Percentiles rank a stretch among this genome's conserved stretches.
These are phyloP conservation scores for Cyamopsis tetragonoloba DNA, from an alignment of 306 rosid species.

Conservation along the genomic window DNA sequence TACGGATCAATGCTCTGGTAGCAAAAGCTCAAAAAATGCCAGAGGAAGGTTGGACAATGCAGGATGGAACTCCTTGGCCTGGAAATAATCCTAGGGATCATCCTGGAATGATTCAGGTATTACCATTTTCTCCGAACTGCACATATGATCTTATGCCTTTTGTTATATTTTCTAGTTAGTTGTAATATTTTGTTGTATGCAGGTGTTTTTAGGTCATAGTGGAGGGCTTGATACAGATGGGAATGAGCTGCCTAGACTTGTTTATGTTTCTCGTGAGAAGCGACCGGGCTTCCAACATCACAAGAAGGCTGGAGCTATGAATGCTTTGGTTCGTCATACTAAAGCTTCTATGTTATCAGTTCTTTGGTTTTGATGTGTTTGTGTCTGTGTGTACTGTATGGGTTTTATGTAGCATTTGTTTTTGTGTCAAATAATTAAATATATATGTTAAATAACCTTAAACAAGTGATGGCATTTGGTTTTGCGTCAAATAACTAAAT, in stretches of 20 bases:
- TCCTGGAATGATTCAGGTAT: conserved; percentile 99
- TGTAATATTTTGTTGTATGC: conserved; percentile 29
- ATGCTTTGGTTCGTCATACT: conserved; percentile 81
- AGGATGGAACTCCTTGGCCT: conserved; percentile 99
- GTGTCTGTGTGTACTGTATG: not conserved
- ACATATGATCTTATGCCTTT: not conserved
- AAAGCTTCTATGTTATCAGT: conserved; percentile 4
- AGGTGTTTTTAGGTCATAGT: conserved; percentile 98
- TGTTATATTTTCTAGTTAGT: conserved; percentile 11
- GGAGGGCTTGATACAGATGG: conserved; percentile 99
- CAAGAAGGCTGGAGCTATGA: conserved; percentile 99
- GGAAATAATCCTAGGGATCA: conserved; percentile 99
- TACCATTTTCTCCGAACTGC: conserved; percentile 1
- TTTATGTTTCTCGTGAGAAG: conserved; percentile 99
- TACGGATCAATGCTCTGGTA: conserved; percentile 84
- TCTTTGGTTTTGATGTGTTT: conserved; percentile 1
- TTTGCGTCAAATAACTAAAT: conserved; percentile 2
- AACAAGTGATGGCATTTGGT: not conserved
- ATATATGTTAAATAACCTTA: too few relatives aligned
- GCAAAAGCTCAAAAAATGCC: conserved; percentile 98
- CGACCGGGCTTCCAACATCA: conserved; percentile 99
- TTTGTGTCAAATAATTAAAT: not conserved
- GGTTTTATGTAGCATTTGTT: not conserved
- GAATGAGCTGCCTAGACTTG: conserved; percentile 98
- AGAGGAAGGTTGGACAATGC: conserved; percentile 99